Conservation (phyloP, 495 filamentous ascomycete genomes). For the Cairneyella variabilis region DNA sequence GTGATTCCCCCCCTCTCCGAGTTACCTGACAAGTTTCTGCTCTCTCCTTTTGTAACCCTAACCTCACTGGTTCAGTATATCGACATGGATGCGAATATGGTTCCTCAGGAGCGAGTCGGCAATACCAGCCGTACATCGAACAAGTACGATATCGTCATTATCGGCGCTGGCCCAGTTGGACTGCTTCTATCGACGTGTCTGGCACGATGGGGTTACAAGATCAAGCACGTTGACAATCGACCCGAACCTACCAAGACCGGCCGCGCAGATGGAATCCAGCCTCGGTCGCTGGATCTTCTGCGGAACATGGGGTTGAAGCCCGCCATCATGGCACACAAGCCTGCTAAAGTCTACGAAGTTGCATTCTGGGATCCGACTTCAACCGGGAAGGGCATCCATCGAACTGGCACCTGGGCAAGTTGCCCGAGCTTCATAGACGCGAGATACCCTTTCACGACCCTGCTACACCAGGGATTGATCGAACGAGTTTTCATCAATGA, state of each 20-base stretch:
- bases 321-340: slow-evolving; percentile 73
- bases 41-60: too few relatives aligned
- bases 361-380: slow-evolving; percentile 71
- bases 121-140: background rate
- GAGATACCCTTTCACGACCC: slow-evolving; percentile 70
- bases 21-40: too few relatives aligned
- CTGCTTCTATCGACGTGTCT: slow-evolving; percentile 81
- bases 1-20: too few relatives aligned
- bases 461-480: slow-evolving; percentile 72
- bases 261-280: slow-evolving; percentile 76
- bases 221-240: slow-evolving; percentile 69
- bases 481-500: slow-evolving; percentile 69
- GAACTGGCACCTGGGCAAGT: slow-evolving; percentile 66
- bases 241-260: slow-evolving; percentile 65
- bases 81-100: slow-evolving; percentile 20
- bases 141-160: slow-evolving; percentile 70
- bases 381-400: slow-evolving; percentile 52
- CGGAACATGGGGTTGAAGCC: slow-evolving; percentile 67
- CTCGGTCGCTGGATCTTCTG: slow-evolving; percentile 73
- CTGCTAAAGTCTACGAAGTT: slow-evolving; percentile 70
- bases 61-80: too few relatives aligned
- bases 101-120: slow-evolving; percentile 8
- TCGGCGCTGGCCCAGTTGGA: slow-evolving; percentile 87
- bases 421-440: slow-evolving; percentile 74
- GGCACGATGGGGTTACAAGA: slow-evolving; percentile 65